Conservation (phyloP, 2,329 filamentous ascomycete species). For the Calonectria fujianensis region DNA sequence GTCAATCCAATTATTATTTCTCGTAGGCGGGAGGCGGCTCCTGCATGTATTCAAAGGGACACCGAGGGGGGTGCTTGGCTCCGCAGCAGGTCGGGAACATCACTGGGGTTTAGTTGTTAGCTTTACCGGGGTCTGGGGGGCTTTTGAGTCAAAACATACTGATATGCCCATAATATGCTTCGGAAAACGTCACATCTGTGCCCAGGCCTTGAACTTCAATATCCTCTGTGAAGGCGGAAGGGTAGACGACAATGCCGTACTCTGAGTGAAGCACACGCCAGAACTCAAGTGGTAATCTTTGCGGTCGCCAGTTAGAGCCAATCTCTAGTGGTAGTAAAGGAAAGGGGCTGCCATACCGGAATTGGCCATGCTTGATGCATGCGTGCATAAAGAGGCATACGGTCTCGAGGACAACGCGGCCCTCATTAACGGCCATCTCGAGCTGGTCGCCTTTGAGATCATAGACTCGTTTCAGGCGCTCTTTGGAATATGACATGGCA, state of each 20-base stretch:
- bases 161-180: constrained; percentile 61
- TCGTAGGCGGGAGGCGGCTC: constrained; percentile 62
- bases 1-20: constrained; percentile 44
- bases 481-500: constrained; percentile 61
- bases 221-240: constrained; percentile 62
- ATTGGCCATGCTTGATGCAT: constrained; percentile 62
- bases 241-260: constrained; percentile 65
- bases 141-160: constrained; percentile 49
- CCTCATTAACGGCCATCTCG: constrained; percentile 57
- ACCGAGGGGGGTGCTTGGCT: constrained; percentile 58
- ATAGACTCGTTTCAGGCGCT: constrained; percentile 58
- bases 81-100: constrained; percentile 59
- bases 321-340: neutral
- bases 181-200: constrained; percentile 61
- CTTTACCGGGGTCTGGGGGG: neutral
- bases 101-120: constrained; percentile 52
- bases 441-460: constrained; percentile 59
- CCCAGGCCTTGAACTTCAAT: constrained; percentile 59
- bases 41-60: constrained; percentile 62
- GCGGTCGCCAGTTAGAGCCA: constrained; percentile 17
- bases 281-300: constrained; percentile 61
- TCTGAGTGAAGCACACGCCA: constrained; percentile 62
- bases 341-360: constrained; percentile 53
- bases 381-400: constrained; percentile 64
- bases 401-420: constrained; percentile 61